Evolutionary conservation across 2,329 filamentous ascomycete species (phyloP).

Genomic region (Ophidiomyces ophidiicola): DNA sequence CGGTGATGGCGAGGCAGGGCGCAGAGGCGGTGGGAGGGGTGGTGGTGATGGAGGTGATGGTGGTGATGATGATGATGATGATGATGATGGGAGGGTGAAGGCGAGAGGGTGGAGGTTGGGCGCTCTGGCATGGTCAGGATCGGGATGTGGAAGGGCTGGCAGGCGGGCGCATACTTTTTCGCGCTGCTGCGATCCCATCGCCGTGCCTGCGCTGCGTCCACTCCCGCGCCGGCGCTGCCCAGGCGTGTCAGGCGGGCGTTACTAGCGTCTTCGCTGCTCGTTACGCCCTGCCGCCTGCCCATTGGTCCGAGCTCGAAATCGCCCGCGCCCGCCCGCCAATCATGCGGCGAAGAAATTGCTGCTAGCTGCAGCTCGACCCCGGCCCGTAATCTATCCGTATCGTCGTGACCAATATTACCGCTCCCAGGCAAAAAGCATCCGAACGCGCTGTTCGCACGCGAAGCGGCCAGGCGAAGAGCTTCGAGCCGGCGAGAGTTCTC

Average conservation of each 20-base stretch:
- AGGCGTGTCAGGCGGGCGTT: too few relatives aligned
- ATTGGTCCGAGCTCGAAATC: too few relatives aligned
- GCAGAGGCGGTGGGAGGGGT: neutral
- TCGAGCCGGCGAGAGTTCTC: too few relatives aligned
- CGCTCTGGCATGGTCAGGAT: constrained; percentile 2
- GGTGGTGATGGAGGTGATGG: neutral
- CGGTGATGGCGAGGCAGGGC: constrained; percentile 21
- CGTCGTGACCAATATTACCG: neutral
- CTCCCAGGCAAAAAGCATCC: neutral
- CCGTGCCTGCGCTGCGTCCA: too few relatives aligned
- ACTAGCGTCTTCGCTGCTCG: too few relatives aligned
- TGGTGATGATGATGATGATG: neutral
- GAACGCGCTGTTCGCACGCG: too few relatives aligned
- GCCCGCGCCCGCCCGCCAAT: neutral
- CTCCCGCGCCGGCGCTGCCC: too few relatives aligned
- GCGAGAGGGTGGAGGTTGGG: constrained; percentile 1
- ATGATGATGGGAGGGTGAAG: neutral
- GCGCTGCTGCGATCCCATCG: too few relatives aligned
- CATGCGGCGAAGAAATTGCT: neutral
- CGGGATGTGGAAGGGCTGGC: too few relatives aligned
- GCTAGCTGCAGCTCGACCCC: neutral
- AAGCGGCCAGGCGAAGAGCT: too few relatives aligned
- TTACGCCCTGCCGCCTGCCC: too few relatives aligned
- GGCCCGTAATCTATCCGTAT: constrained; percentile 5
- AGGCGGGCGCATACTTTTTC: neutral